These are phyloP conservation scores for Eutypa lata DNA, from an alignment of 2,329 filamentous ascomycete genomes.

Conservation along the genomic window DNA sequence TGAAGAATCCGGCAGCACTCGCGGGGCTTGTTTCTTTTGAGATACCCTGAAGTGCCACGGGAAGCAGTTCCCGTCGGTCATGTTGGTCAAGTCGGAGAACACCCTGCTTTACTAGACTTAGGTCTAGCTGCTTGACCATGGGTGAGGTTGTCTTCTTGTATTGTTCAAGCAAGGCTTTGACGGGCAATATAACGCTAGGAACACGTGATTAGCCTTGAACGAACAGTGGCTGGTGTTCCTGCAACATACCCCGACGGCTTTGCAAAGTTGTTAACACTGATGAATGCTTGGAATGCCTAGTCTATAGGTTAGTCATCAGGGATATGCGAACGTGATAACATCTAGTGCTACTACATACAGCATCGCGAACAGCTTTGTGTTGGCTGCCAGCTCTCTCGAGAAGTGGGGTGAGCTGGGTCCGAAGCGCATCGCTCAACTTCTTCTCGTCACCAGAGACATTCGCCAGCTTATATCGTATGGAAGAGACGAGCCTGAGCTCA, in stretches of 20 bases:
- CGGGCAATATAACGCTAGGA: slow-evolving; percentile 70
- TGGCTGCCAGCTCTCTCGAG: slow-evolving; percentile 85
- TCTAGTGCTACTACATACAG: slow-evolving; percentile 18
- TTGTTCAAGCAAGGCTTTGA: slow-evolving; percentile 79
- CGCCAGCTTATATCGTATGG: slow-evolving; percentile 31
- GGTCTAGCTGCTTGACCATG: slow-evolving; percentile 82
- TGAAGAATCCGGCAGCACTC: slow-evolving; percentile 65
- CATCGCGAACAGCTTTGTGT: slow-evolving; percentile 68
- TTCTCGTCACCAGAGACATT: slow-evolving; percentile 69
- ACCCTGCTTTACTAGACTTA: slow-evolving; percentile 87
- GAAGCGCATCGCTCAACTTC: slow-evolving; percentile 75
- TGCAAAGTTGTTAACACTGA: slow-evolving; percentile 53
- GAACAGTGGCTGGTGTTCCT: slow-evolving; percentile 2
- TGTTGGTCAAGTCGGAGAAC: slow-evolving; percentile 45
- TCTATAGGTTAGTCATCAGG: slow-evolving; percentile 12
- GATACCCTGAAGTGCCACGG: slow-evolving; percentile 66
- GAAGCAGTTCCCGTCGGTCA: slow-evolving; percentile 71
- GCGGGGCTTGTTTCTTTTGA: slow-evolving; percentile 52
- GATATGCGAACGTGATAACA: neutral
- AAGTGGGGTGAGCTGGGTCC: slow-evolving; percentile 75
- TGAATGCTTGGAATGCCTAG: slow-evolving; percentile 49
- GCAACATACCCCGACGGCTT: slow-evolving; percentile 45
- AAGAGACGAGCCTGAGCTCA: slow-evolving; percentile 30
- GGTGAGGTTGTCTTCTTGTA: slow-evolving; percentile 76
- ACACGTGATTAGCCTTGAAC: slow-evolving; percentile 6